Evolutionary conservation across 192 early-diverging fungal species (phyloP).

Genomic region (Jimgerdemannia flammicorona): DNA sequence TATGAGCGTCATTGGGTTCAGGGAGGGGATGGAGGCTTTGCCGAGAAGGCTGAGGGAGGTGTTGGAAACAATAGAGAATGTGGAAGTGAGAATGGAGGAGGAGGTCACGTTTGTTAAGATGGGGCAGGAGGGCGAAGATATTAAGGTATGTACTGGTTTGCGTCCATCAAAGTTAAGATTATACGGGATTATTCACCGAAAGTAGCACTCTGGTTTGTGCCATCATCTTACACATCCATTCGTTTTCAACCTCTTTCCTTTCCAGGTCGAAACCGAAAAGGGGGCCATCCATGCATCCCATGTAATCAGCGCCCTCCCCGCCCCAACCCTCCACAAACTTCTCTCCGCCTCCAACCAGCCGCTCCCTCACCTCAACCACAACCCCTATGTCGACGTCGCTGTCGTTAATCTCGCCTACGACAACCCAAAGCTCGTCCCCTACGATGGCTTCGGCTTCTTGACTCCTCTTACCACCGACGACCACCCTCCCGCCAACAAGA

Average conservation of each 20-base stretch:
- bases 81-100: slow-evolving; percentile 48
- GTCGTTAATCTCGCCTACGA: slow-evolving; percentile 80
- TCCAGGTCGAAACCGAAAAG: slow-evolving; percentile 29
- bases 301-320: slow-evolving; percentile 69
- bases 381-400: slow-evolving; percentile 72
- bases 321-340: slow-evolving; percentile 41
- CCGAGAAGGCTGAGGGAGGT: slow-evolving; percentile 49
- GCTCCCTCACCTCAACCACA: slow-evolving; percentile 51
- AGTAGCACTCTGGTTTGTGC: no score
- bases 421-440: slow-evolving; percentile 40
- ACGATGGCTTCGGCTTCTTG: slow-evolving; percentile 90
- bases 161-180: neutral
- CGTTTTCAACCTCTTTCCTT: neutral
- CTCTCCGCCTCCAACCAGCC: slow-evolving; percentile 23
- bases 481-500: slow-evolving; percentile 29
- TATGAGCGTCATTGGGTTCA: slow-evolving; percentile 80
- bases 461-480: slow-evolving; percentile 45
- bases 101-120: slow-evolving; percentile 5
- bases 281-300: slow-evolving; percentile 42
- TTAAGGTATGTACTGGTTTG: slow-evolving; percentile 29
- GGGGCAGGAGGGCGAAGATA: slow-evolving; percentile 18
- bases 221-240: neutral
- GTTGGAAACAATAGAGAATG: slow-evolving; percentile 49
- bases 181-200: neutral
- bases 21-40: slow-evolving; percentile 72